Conservation (phyloP, 208 protist genomes). For the Naegleria lovaniensis region DNA sequence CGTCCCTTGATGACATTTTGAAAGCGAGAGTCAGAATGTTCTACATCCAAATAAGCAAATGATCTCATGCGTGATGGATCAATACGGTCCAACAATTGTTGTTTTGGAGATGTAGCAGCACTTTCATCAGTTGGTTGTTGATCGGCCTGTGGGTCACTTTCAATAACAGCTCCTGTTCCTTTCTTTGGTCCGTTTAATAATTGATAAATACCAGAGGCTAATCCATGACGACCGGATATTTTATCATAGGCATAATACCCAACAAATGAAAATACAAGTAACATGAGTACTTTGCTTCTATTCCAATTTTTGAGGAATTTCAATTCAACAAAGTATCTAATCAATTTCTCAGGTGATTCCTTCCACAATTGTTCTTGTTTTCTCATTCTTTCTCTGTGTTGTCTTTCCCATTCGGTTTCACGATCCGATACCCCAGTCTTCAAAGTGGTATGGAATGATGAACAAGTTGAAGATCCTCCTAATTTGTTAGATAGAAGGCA, state of each 20-base stretch:
- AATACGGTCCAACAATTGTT: not conserved
- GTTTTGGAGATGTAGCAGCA: not conserved
- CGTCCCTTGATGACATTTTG: not conserved
- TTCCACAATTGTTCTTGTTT: not conserved
- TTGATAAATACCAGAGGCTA: not conserved
- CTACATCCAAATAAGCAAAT: not conserved
- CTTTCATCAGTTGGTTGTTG: not conserved
- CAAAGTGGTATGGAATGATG: not conserved
- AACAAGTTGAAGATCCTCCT: not conserved
- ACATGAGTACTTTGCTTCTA: not conserved
- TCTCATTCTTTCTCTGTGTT: not conserved
- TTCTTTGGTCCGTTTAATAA: not conserved
- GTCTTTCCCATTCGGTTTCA: not conserved
- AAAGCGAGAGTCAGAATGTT: not conserved
- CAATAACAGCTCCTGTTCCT: not conserved
- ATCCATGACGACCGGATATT: not conserved
- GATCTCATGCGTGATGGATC: not conserved
- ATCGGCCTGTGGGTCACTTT: not conserved
- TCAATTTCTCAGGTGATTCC: not conserved
- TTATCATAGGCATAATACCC: not conserved
- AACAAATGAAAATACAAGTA: not conserved
- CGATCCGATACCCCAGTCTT: not conserved
- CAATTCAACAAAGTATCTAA: not conserved
- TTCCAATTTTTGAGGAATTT: not conserved
- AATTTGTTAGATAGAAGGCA: not conserved